Base-by-base conservation (phyloP, 1,139 yeast species). In the Lodderomyces metapsilosis region DNA sequence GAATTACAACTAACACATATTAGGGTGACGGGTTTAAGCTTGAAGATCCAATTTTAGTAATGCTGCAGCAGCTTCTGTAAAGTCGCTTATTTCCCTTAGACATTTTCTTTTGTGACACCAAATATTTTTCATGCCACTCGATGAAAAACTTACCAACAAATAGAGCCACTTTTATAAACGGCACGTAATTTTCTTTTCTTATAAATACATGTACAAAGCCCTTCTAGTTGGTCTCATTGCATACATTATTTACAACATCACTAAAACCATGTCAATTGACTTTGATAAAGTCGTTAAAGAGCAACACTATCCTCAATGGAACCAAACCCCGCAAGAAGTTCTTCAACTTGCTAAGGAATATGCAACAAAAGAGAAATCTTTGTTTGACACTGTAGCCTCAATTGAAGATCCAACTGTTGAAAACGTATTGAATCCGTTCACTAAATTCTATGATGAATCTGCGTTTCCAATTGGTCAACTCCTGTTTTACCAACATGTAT, bases 401-500 rank as follows among this genome's bases (percentile, higher is more conserved):
- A 59, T 59, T n/a, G 58, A 61, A 23, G 34, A 34, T 11, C 85
- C 89, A 11, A 70, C 82, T 1, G 61, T 84, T 45, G 84, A 79
- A 4, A 71, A 66, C 39, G 77, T 80, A 7, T 68, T 85, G 44
- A 58, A 62, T 39, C 82, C 83, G 11, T 71, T 66, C 45, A 76
- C 81, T 11, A 58, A 67, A 31, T 62, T 69, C 44, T 79, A 77
- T 49, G 80, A 84, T 53, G 63, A 59, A 21, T 66, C 68, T 38
- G 61, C 66, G 5, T 70, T 73, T 11, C 46, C 69, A 10, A 65
- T 68, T 25, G 72, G 71, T 50, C 82, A 76, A 50, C 56, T 84
- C 50, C 67, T 81, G 5, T 86, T 87, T 56, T 81, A 78, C 54
- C 87, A 80, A 59, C 80, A 82, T 51, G 91, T 87, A 13, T 82